Conservation (phyloP, 768 basidiomycete species). For the Pholiota microspora region DNA sequence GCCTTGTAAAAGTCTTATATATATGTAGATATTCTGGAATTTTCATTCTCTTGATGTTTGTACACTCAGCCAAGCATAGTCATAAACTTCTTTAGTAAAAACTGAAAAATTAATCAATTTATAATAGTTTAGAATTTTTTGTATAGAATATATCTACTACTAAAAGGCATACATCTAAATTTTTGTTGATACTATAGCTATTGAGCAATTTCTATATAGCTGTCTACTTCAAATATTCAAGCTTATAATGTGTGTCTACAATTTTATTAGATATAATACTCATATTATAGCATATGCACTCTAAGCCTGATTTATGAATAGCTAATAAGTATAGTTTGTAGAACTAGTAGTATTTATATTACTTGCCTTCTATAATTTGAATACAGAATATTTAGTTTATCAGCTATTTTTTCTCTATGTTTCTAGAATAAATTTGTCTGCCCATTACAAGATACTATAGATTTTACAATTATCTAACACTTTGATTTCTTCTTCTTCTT, state of each 20-base stretch:
- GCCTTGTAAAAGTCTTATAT: conserved; percentile 12
- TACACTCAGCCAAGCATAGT: conserved; percentile 12
- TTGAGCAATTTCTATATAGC: conserved; percentile 6
- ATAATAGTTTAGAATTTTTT: neutral
- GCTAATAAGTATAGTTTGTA: neutral
- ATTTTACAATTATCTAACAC: conserved; percentile 1
- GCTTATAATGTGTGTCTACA: conserved; percentile 7
- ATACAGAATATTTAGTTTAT: conserved; percentile 10
- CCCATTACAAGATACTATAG: conserved; percentile 2
- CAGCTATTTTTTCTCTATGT: conserved; percentile 9
- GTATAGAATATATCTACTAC: neutral
- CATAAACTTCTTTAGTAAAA: conserved; percentile 12
- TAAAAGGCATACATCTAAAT: neutral
- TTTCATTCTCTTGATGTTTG: conserved; percentile 10
- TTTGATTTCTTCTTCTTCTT: no score
- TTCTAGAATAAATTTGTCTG: conserved; percentile 12
- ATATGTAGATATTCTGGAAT: neutral
- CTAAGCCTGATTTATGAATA: neutral
- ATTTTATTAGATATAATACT: conserved; percentile 4
- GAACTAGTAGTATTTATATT: neutral
- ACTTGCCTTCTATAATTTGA: conserved; percentile 10
- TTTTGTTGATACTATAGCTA: neutral
- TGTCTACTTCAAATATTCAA: conserved; percentile 13
- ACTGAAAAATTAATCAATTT: neutral
- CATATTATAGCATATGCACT: neutral